phyloP scores from a whole-genome alignment of 2,329 filamentous ascomycete genomes.

The Clonostachys solani region DNA sequence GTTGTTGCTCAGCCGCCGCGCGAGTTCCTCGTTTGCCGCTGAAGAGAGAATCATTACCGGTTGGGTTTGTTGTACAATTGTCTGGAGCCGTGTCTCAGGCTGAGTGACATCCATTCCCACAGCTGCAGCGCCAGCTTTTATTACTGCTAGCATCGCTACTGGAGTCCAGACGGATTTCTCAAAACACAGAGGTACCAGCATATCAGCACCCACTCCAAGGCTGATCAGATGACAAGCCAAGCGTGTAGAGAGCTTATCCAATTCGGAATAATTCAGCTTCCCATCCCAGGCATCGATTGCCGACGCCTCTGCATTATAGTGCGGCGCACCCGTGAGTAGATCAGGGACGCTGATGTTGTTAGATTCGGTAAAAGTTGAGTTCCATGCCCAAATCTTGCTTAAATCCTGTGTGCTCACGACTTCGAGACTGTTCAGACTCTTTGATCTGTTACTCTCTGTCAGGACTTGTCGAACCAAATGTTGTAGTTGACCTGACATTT shows the following conservation, averaged over 20 bases:
- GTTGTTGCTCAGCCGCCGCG: slow-evolving; percentile 24
- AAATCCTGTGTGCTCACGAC: not conserved
- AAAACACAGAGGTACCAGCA: slow-evolving; percentile 16
- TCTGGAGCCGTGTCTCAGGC: slow-evolving; percentile 8
- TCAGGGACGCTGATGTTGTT: not conserved
- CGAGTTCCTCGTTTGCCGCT: slow-evolving; percentile 19
- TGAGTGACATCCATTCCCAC: slow-evolving; percentile 14
- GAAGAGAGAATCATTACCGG: slow-evolving; percentile 12
- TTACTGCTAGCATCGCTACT: slow-evolving; percentile 14
- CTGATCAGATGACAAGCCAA: slow-evolving; percentile 8
- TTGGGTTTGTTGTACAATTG: slow-evolving; percentile 27
- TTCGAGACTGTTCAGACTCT: not conserved
- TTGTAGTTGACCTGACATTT: not conserved
- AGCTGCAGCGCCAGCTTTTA: slow-evolving; percentile 20
- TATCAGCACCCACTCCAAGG: not conserved
- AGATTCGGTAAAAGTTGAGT: not conserved
- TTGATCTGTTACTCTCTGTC: not conserved
- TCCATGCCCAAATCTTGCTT: not conserved
- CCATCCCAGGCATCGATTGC: slow-evolving; percentile 18
- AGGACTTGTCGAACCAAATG: not conserved
- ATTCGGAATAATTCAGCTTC: slow-evolving; percentile 10
- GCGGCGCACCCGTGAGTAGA: not conserved
- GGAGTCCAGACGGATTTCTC: slow-evolving; percentile 17
- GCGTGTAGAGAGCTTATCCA: slow-evolving; percentile 10
- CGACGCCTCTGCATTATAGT: not conserved